Base-by-base conservation (phyloP, 768 basidiomycete species). In the Mrakia frigida region DNA sequence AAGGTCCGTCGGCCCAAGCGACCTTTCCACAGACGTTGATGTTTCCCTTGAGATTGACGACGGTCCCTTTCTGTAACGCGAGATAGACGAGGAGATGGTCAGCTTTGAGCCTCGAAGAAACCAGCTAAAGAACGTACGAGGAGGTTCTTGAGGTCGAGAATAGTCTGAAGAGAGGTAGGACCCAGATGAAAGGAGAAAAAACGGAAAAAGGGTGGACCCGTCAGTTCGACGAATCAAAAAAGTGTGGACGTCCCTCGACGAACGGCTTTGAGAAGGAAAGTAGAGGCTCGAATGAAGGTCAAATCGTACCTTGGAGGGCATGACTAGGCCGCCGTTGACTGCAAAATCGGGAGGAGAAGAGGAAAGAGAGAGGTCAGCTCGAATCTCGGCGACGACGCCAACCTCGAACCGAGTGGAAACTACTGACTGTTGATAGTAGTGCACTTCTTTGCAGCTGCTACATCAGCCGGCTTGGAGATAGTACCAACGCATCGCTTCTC, bases 21-120 rank as follows among this genome's bases (percentile, higher is more conserved):
- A 88, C 87, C 10, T 86, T 88, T 25, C 52, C 52, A 10, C 52
- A 53, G 80, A 91, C 90, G 33, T 81, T 79, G 63, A 90, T 85
- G 43, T 90, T 86, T 25, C 90, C 90, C 77, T 85, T 88, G 82
- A 90, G 82, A 69, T 87, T 89, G 77, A 90, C 89, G 6, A 85
- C 88, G 2, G 88, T 86, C 7, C 87, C 87, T 35, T 9, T 28
- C 28, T 31, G 5, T 6, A 31, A 14, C 5, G 43, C 11, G 43
- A 43, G 43, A 43, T 2, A 14, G 43, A 13, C 10, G 10, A 14
- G 6, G 16, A 43, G 43, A 6, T 9, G 16, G 43, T 6, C 43
- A 43, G 43, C 43, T 9, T 6, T 43, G 11, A 14, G 2, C 43
- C 2, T 11, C 11, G 11, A 11, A 14, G 43, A 43, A 14, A 4